Base-by-base conservation (phyloP, 805 yeast species). In the Ogataea kodamae region DNA sequence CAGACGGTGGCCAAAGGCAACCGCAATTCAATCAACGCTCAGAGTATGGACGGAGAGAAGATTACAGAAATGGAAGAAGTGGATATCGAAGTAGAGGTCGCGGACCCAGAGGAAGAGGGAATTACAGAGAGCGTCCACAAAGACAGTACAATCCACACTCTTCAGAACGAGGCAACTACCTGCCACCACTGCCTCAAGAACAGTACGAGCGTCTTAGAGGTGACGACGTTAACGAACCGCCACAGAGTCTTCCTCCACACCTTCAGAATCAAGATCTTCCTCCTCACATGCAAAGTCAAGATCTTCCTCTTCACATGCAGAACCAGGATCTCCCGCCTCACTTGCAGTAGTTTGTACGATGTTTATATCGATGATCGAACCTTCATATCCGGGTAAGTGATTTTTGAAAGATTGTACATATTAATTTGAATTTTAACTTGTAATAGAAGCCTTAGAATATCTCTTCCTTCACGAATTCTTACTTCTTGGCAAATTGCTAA, bases 1-100 rank as follows among this genome's bases (percentile, higher is more conserved):
- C 74, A 10, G 78, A 76, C 42, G 98, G 98, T 37, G 97, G 97
- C 2, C 98, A 92, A 57, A 47, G 74, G 65, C 34, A 72, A 64
- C 40, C 43, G 14, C 36, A 45, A 12, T 37, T 28, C 18, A 20
- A 25, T 8, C 17, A 37, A n/a, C 35, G 43, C 6, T 34, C 21
- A 3, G 29, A 26, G 3, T 26, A 26, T n/a, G 18, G n/a, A 14
- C 16, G 29, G 14, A 25, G 28, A 15, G 28, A 25, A 11, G 14
- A 25, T 9, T 13, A 25, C 10, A 25, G 36, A 23, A 39, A 34
- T 5, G 61, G 65, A 35, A 68, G 44, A 33, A 24, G 17, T 16
- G 28, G 30, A 12, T 28, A 30, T 15, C 30, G 36, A 9, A 18
- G 40, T 9, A 39, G 45, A 9, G 28, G 44, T 16, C 25, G 46